Evolutionary conservation across 2,329 filamentous ascomycete genomes (phyloP), one percentile per base, ranked within the genome.

Genomic region (Arthrobotrys entomopaga): DNA sequence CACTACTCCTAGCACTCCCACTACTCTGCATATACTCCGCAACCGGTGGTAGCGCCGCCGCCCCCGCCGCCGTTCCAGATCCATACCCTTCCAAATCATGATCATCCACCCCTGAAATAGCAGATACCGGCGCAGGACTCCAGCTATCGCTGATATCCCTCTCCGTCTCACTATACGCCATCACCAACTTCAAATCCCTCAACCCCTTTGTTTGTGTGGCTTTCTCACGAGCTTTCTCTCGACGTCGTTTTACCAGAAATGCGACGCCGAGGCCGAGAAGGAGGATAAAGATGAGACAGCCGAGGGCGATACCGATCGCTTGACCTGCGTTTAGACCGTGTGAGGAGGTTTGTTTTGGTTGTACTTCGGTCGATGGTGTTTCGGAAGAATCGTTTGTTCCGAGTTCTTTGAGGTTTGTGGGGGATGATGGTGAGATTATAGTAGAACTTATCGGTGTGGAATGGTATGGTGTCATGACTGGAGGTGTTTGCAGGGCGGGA

Each of bases 261-360:
- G 38, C 34, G 20, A 67, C 42, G 19, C 64, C 64, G 20, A 67
- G 43, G 2, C 54, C 54, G n/a, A 60, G 34, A 15, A 67, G 54
- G 4, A 54, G 10, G 6, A 60, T 20, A 7, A 67, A 57, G 1
- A 48, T 54, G 4, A 58, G 16, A 8, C 48, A 38, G 15, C 50
- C 56, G n/a, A 67, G 15, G 2, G 54, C 54, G 7, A 67, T 60
- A 3, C 64, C 64, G 10, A 48, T 29, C 20, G 64, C 64, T 2
- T 19, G 50, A 6, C 54, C 64, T 0, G 46, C 40, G 38, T 29
- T 67, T n/a, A 67, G n/a, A n/a, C n/a, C n/a, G n/a, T n/a, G n/a
- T n/a, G n/a, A 38, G 16, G 16, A 19, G 13, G 7, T 22, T 19
- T 16, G 13, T 50, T 50, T 50, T 22, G 7, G 11, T 50, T 20